Conservation (phyloP, 1,284 basidiomycete genomes). For the Pascua guehoae region DNA sequence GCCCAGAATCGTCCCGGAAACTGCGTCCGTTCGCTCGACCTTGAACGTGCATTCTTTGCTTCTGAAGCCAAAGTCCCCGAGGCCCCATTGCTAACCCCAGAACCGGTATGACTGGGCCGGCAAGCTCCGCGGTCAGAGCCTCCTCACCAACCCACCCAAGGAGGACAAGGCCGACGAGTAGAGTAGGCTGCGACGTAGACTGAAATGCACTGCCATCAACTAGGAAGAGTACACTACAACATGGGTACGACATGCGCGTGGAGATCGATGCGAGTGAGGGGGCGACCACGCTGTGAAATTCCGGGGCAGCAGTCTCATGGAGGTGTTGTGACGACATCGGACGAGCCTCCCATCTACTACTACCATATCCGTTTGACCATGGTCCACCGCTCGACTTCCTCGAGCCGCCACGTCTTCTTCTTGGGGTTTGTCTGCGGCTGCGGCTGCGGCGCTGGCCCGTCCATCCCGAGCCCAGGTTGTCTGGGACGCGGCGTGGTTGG, state of each 20-base stretch:
- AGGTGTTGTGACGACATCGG: neutral
- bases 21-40: too few species aligned
- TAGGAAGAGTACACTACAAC: constrained; percentile 15
- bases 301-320: neutral
- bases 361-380: constrained; percentile 93
- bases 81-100: constrained; percentile 2
- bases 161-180: constrained; percentile 14
- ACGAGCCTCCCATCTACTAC: neutral
- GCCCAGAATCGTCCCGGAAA: neutral
- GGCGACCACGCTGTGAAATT: neutral
- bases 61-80: too few species aligned
- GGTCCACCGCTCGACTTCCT: constrained; percentile 84
- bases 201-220: constrained; percentile 14
- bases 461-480: constrained; percentile 58
- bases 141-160: constrained; percentile 24
- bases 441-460: neutral
- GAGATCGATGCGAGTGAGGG: neutral
- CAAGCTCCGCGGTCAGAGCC: constrained; percentile 35
- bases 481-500: neutral
- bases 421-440: constrained; percentile 47
- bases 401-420: constrained; percentile 63
- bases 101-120: constrained; percentile 44
- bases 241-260: constrained; percentile 1
- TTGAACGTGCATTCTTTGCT: too few species aligned
- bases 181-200: neutral